These are phyloP conservation scores for Suillus plorans DNA, from an alignment of 768 basidiomycete genomes.

Conservation along the genomic window DNA sequence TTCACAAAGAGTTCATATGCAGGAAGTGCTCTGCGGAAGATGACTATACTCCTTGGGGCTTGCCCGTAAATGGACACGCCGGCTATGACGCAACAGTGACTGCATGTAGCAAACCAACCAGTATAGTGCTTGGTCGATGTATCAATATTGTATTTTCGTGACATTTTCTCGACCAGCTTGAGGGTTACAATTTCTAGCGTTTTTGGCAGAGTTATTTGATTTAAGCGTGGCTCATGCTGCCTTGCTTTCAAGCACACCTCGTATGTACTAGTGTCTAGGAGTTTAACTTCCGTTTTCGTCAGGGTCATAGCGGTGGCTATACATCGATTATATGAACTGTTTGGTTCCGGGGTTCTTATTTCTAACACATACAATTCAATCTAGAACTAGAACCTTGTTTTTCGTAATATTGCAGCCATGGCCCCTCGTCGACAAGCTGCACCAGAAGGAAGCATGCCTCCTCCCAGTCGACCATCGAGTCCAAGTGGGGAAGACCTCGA, in stretches of 20 bases:
- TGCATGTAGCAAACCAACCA: background rate
- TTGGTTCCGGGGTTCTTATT: background rate
- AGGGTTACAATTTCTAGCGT: background rate
- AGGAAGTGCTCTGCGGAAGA: slow-evolving; percentile 49
- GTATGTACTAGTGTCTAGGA: background rate
- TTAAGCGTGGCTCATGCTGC: background rate
- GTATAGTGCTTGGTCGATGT: background rate
- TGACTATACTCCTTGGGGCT: slow-evolving; percentile 39
- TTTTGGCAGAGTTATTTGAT: background rate
- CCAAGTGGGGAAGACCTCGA: slow-evolving; percentile 39
- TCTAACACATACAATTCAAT: background rate
- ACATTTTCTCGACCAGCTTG: background rate
- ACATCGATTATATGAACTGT: background rate
- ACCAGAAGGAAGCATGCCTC: slow-evolving; percentile 24
- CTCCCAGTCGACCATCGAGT: slow-evolving; percentile 27
- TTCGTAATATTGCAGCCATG: slow-evolving; percentile 16
- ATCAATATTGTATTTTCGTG: background rate
- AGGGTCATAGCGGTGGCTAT: background rate
- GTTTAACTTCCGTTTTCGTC: background rate
- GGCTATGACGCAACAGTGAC: too few relatives aligned
- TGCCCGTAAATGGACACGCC: slow-evolving; percentile 16
- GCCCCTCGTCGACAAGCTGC: slow-evolving; percentile 29
- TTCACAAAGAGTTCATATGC: slow-evolving; percentile 48
- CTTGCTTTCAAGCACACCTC: background rate
- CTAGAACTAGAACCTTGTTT: background rate